These are phyloP conservation scores for Leavenworthia alabamica DNA, from an alignment of 345 rosid genomes.

Conservation along the genomic window DNA sequence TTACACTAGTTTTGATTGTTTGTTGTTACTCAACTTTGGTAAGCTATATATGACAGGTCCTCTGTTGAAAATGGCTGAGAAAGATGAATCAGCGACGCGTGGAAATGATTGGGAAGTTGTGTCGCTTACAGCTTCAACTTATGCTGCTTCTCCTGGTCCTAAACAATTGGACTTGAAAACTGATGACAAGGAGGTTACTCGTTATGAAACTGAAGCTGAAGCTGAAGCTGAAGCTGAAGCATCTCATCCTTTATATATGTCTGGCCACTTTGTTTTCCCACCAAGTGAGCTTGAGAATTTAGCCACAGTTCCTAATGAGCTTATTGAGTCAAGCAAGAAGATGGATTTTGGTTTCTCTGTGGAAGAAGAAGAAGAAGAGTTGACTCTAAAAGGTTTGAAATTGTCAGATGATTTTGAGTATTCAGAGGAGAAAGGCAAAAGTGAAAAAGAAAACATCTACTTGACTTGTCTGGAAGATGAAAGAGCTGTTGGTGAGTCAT, in stretches of 20 bases:
- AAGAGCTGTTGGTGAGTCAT: slow-evolving; percentile 40
- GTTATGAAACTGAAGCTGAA: slow-evolving; percentile 38
- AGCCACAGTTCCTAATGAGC: slow-evolving; percentile 33
- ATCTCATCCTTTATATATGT: slow-evolving; percentile 65
- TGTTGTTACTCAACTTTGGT: not conserved
- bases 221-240: slow-evolving; percentile 53
- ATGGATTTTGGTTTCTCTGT: slow-evolving; percentile 31
- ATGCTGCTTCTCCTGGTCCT: slow-evolving; percentile 88
- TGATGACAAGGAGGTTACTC: slow-evolving; percentile 29
- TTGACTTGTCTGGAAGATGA: slow-evolving; percentile 49
- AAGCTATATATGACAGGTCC: not conserved
- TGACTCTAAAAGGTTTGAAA: slow-evolving; percentile 46
- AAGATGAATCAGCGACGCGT: slow-evolving; percentile 38
- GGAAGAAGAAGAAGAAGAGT: slow-evolving; percentile 47
- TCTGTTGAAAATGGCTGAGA: slow-evolving; percentile 45
- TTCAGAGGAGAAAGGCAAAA: slow-evolving; percentile 40
- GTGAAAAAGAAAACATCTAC: slow-evolving; percentile 50
- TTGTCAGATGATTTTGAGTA: slow-evolving; percentile 49
- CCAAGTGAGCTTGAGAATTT: slow-evolving; percentile 45
- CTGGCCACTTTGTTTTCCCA: slow-evolving; percentile 71
- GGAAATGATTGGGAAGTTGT: slow-evolving; percentile 94
- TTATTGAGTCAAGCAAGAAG: slow-evolving; percentile 31
- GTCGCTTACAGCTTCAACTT: slow-evolving; percentile 81
- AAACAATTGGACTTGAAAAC: slow-evolving; percentile 34
- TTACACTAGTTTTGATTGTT: not conserved